A percentile compares a stretch with the other conserved stretches of the same genome.
Evolutionary conservation across 1,139 yeast genomes (phyloP).

Genomic region (Meyerozyma smithsonii): DNA sequence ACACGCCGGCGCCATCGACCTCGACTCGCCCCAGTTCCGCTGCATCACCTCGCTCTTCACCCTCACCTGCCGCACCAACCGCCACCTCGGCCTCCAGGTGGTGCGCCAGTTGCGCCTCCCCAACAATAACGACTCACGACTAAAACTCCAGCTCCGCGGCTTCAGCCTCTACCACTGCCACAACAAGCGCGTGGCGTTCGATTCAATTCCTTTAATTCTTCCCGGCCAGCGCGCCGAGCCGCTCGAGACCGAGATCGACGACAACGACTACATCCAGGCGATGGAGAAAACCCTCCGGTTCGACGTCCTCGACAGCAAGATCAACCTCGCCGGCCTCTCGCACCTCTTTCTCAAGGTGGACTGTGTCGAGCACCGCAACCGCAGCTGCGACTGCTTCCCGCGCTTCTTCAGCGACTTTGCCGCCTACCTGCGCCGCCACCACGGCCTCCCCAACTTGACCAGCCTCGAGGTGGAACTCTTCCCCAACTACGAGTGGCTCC

Average conservation of each 20-base stretch:
- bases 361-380: conserved; percentile 25
- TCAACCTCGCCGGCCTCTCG: conserved; percentile 21
- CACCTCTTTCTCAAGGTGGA: conserved; percentile 29
- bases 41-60: conserved; percentile 24
- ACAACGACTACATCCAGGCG: conserved; percentile 11
- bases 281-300: conserved; percentile 23
- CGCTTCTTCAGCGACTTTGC: conserved; percentile 27
- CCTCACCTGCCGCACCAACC: conserved; percentile 30
- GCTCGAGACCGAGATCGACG: conserved; percentile 4
- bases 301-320: conserved; percentile 18
- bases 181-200: conserved; percentile 15
- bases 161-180: conserved; percentile 34
- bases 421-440: conserved; percentile 15
- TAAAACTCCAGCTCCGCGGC: conserved; percentile 26
- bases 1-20: conserved; percentile 11
- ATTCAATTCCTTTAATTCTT: conserved; percentile 6
- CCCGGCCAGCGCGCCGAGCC: not conserved
- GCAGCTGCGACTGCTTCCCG: conserved; percentile 28
- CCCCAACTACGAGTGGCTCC: conserved; percentile 36
- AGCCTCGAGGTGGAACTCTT: conserved; percentile 30
- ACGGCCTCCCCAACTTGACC: conserved; percentile 28
- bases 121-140: conserved; percentile 10
- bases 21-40: conserved; percentile 21
- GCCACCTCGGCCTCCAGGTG: conserved; percentile 29
- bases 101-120: conserved; percentile 20